Evolutionary conservation across 495 filamentous ascomycete species (phyloP), one percentile per base, ranked within the genome.

Genomic region (Tirmania nivea): DNA sequence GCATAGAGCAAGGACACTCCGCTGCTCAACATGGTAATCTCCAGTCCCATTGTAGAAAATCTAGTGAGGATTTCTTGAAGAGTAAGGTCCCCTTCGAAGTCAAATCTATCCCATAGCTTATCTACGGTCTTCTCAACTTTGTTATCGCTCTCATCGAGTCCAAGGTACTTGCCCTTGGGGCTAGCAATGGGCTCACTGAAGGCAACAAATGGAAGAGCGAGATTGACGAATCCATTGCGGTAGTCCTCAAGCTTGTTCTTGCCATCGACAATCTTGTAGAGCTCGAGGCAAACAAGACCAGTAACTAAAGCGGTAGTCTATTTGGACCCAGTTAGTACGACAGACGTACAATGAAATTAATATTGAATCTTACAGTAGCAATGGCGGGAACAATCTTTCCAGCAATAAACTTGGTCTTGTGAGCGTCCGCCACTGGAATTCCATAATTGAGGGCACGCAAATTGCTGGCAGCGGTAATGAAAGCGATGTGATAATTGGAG

Each of bases 331-430:
- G 58, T 53, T 50, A 51, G 48, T 36, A 51, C 9, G 10, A n/a
- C 39, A 25, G 42, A 49, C 49, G 20, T 12, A 17, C 7, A 52
- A 55, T 35, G 1, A 7, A 25, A n/a, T 4, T 21, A 35, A 20
- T 10, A 50, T 20, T 20, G 45, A 21, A 42, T 16, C 59, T 55
- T 37, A 65, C 62, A 19, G 48, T 50, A 53, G 87, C 92, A 69
- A 99, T 99, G 47, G 92, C 92, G 35, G 92, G 92, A 60, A 99
- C 96, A 60, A 99, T 99, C 75, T 96, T 99, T 65, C 92, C 92
- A 21, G 92, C 92, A 68, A 99, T 96, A 69, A 96, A 95, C 70
- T 99, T 99, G 54, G 88, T 99, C 76, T 87, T 87, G 74, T 95
- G 92, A 52, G 84, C 76, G 63, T 99, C 87, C 0, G 92, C 88